These are phyloP conservation scores for Aspergillus sp. DNA, from an alignment of 2,329 filamentous ascomycete genomes.

Conservation along the genomic window DNA sequence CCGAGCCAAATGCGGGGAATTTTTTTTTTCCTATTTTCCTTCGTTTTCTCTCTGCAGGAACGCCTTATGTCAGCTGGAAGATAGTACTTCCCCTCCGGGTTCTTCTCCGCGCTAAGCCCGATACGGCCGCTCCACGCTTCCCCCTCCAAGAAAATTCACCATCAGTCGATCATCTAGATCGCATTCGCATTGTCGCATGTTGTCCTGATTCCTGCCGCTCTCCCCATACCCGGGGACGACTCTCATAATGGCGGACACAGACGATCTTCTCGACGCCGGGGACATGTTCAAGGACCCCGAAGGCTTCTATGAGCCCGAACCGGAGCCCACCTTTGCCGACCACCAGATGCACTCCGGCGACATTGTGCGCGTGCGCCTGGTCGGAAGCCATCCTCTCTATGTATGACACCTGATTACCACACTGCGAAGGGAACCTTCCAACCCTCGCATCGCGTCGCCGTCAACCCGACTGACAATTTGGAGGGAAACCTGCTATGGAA, in stretches of 20 bases:
- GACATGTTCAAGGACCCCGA: slow-evolving; percentile 76
- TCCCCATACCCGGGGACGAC: not conserved
- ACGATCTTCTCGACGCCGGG: slow-evolving; percentile 36
- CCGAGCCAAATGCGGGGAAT: slow-evolving; percentile 3
- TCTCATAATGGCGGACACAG: slow-evolving; percentile 22
- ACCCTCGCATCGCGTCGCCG: not conserved
- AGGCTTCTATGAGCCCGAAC: slow-evolving; percentile 75
- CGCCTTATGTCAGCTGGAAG: not conserved
- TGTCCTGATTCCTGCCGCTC: slow-evolving; percentile 1
- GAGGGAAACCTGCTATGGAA: slow-evolving; percentile 89
- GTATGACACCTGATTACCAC: slow-evolving; percentile 41
- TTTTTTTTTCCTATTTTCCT: not conserved
- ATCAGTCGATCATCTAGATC: slow-evolving; percentile 1
- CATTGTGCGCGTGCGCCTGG: slow-evolving; percentile 68
- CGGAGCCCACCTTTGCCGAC: slow-evolving; percentile 68
- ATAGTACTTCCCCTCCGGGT: not conserved
- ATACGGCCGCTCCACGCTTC: not conserved
- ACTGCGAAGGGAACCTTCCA: not conserved
- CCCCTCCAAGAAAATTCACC: slow-evolving; percentile 4
- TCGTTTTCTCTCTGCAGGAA: not conserved
- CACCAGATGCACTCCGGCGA: slow-evolving; percentile 68
- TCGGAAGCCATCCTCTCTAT: slow-evolving; percentile 85
- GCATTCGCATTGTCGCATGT: slow-evolving; percentile 2
- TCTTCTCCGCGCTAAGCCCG: not conserved
- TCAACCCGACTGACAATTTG: slow-evolving; percentile 6